Conservation (phyloP, 768 basidiomycete genomes). For the Auricularia sp. region DNA sequence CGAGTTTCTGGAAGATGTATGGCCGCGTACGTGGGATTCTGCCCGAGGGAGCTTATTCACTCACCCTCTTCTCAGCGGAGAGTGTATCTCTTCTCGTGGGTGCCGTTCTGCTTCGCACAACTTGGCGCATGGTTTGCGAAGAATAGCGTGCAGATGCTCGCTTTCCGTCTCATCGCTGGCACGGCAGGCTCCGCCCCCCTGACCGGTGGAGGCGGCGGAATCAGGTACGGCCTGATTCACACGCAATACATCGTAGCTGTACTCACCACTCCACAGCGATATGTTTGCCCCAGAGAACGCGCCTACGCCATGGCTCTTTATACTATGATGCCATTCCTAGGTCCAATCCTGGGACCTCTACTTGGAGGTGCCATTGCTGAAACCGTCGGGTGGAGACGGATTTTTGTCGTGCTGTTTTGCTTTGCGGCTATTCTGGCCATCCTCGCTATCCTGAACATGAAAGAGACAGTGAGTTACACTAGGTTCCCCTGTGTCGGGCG, state of each 20-base stretch:
- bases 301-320: slow-evolving; percentile 52
- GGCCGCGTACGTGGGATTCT: slow-evolving; percentile 35
- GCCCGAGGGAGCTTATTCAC: not conserved
- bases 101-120: slow-evolving; percentile 43
- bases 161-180: slow-evolving; percentile 47
- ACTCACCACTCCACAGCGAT: slow-evolving; percentile 32
- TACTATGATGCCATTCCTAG: slow-evolving; percentile 42
- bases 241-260: slow-evolving; percentile 6
- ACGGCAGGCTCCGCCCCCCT: slow-evolving; percentile 48
- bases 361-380: slow-evolving; percentile 53
- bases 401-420: slow-evolving; percentile 58
- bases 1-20: slow-evolving; percentile 29
- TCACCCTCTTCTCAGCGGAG: slow-evolving; percentile 28
- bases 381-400: slow-evolving; percentile 49
- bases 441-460: slow-evolving; percentile 37
- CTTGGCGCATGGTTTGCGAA: slow-evolving; percentile 44
- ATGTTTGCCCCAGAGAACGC: slow-evolving; percentile 52
- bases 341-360: slow-evolving; percentile 53
- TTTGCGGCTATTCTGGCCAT: slow-evolving; percentile 37
- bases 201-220: slow-evolving; percentile 11
- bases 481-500: not conserved
- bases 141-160: slow-evolving; percentile 38
- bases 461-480: slow-evolving; percentile 42
- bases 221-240: slow-evolving; percentile 5
- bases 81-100: slow-evolving; percentile 44